phyloP scores from a whole-genome alignment of 345 rosid genomes.

The Dipteronia sinensis region DNA sequence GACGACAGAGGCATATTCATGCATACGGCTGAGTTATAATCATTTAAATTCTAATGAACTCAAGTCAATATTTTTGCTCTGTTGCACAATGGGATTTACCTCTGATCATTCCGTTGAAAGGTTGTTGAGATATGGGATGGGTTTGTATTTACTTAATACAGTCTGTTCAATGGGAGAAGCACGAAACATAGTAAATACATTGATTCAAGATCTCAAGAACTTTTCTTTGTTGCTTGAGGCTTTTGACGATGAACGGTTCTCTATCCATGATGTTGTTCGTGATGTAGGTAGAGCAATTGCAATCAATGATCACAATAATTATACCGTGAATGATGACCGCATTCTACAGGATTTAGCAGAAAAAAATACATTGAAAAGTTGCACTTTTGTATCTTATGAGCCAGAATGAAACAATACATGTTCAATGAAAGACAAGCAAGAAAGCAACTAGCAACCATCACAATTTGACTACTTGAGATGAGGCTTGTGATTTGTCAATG shows the following conservation, averaged over 20 bases:
- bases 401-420: too few relatives aligned
- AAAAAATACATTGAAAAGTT: background rate
- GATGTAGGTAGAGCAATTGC: constrained; percentile 18
- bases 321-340: background rate
- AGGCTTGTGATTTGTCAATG: background rate
- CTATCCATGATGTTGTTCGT: constrained; percentile 23
- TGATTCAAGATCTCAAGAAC: constrained; percentile 26
- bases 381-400: background rate
- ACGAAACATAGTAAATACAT: constrained; percentile 8
- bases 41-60: constrained; percentile 27
- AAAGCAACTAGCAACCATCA: too few relatives aligned
- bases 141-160: constrained; percentile 21
- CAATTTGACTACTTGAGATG: too few relatives aligned
- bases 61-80: constrained; percentile 34
- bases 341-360: background rate
- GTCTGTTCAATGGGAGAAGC: background rate
- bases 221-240: constrained; percentile 29
- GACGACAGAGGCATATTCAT: background rate
- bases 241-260: too few relatives aligned
- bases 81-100: background rate
- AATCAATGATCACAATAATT: background rate
- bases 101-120: background rate
- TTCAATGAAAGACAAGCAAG: too few relatives aligned
- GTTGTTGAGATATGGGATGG: constrained; percentile 30
- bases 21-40: constrained; percentile 24